A percentile compares a stretch with the other conserved stretches of the same genome.
phyloP scores from a whole-genome alignment of 73 alveolate species.

The Paramecium caudatum region DNA sequence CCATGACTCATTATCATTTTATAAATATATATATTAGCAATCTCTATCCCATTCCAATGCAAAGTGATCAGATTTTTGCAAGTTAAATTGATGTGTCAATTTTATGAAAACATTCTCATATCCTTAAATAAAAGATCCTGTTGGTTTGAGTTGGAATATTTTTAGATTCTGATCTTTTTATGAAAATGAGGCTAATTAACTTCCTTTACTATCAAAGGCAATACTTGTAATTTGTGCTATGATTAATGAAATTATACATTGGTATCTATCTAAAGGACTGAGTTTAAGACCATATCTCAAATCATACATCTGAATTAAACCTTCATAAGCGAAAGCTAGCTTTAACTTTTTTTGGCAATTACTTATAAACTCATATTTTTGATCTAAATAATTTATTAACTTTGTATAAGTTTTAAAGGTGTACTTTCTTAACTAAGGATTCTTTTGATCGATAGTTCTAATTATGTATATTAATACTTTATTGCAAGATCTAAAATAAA shows the following conservation, averaged over 20 bases:
- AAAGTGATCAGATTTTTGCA: background rate
- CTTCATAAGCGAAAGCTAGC: constrained; percentile 62
- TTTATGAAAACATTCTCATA: constrained; percentile 59
- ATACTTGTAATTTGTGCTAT: constrained; percentile 58
- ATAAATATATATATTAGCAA: constrained; percentile 60
- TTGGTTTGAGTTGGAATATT: constrained; percentile 44
- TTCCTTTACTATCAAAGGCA: constrained; percentile 55
- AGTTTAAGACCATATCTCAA: constrained; percentile 60
- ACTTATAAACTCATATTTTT: background rate
- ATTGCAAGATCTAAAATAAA: constrained; percentile 28
- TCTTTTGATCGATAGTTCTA: constrained; percentile 33
- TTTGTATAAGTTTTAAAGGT: constrained; percentile 1
- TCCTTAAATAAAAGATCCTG: constrained; percentile 41
- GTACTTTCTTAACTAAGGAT: constrained; percentile 28
- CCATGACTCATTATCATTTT: constrained; percentile 19
- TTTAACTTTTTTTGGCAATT: background rate
- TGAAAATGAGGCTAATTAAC: constrained; percentile 62
- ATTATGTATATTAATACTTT: background rate
- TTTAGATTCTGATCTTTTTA: constrained; percentile 53
- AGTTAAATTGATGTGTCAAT: constrained; percentile 52
- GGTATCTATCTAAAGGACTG: constrained; percentile 54
- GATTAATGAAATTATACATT: background rate
- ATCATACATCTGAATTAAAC: constrained; percentile 25
- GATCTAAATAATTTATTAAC: constrained; percentile 21
- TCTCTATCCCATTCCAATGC: constrained; percentile 59